These are phyloP conservation scores for Acanthamoeba culbertsoni DNA, from an alignment of 208 protist genomes.

Conservation along the genomic window DNA sequence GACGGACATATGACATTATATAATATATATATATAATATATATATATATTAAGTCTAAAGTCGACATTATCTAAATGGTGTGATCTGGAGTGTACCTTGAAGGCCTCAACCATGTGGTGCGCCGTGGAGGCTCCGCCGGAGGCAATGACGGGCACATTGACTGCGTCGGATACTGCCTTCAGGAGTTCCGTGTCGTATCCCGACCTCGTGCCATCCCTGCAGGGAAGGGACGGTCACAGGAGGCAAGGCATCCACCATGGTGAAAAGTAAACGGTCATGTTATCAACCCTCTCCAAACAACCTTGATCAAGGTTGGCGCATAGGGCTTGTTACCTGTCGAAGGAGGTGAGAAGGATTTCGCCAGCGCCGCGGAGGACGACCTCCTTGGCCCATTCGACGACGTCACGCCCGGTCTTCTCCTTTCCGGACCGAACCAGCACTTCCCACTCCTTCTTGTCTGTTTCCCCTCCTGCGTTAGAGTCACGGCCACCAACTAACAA, in stretches of 20 bases:
- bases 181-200: conserved; percentile 67
- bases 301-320: too few relatives aligned
- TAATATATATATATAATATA: too few relatives aligned
- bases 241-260: not conserved
- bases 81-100: conserved; percentile 40
- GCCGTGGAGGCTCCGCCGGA: conserved; percentile 50
- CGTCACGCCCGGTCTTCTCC: conserved; percentile 62
- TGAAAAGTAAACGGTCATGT: too few relatives aligned
- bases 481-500: too few relatives aligned
- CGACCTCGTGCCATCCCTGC: conserved; percentile 18
- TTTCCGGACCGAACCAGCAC: conserved; percentile 60
- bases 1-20: too few relatives aligned
- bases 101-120: conserved; percentile 40
- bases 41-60: too few relatives aligned
- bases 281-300: too few relatives aligned
- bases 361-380: conserved; percentile 61
- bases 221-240: not conserved
- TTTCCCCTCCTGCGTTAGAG: too few relatives aligned
- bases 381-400: conserved; percentile 60
- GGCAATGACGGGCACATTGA: conserved; percentile 68
- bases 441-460: conserved; percentile 57
- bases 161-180: conserved; percentile 41
- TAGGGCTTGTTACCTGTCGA: conserved; percentile 62
- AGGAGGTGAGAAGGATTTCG: conserved; percentile 68
- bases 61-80: too few relatives aligned